A percentile compares a stretch with the other conserved stretches of the same genome.
These are phyloP conservation scores for Pterocarpus santalinus DNA, from an alignment of 306 rosid genomes.

Conservation along the genomic window DNA sequence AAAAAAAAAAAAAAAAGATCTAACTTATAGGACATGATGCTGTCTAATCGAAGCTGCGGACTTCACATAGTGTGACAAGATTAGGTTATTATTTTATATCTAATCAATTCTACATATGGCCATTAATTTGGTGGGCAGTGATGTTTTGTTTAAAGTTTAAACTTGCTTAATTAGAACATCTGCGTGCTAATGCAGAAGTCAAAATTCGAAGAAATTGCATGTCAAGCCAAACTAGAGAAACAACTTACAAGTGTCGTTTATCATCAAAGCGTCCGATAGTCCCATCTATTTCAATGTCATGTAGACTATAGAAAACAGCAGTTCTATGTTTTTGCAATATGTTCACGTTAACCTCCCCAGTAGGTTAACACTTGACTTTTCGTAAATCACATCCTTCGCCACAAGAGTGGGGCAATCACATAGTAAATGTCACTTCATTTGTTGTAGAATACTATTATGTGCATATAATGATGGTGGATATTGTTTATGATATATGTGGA, in stretches of 20 bases:
- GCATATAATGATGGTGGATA: no score
- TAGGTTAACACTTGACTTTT: slow-evolving; percentile 22
- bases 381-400: not conserved
- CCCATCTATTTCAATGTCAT: slow-evolving; percentile 7
- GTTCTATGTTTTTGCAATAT: not conserved
- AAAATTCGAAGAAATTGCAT: not conserved
- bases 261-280: not conserved
- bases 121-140: not conserved
- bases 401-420: not conserved
- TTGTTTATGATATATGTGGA: no score
- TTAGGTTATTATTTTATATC: not conserved
- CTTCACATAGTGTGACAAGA: not conserved
- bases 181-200: not conserved
- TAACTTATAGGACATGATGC: not conserved
- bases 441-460: not conserved
- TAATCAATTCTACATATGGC: not conserved
- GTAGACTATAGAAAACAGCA: not conserved
- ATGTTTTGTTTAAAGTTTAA: not conserved
- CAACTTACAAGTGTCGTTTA: not conserved
- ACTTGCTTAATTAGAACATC: not conserved
- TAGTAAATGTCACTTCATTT: not conserved
- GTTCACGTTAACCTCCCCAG: not conserved
- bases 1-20: not conserved
- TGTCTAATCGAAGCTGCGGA: not conserved
- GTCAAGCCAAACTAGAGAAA: slow-evolving; percentile 1